A percentile compares a stretch with the other conserved stretches of the same genome.
Evolutionary conservation across 768 basidiomycete genomes (phyloP).

Genomic region (Galerina sulciceps): DNA sequence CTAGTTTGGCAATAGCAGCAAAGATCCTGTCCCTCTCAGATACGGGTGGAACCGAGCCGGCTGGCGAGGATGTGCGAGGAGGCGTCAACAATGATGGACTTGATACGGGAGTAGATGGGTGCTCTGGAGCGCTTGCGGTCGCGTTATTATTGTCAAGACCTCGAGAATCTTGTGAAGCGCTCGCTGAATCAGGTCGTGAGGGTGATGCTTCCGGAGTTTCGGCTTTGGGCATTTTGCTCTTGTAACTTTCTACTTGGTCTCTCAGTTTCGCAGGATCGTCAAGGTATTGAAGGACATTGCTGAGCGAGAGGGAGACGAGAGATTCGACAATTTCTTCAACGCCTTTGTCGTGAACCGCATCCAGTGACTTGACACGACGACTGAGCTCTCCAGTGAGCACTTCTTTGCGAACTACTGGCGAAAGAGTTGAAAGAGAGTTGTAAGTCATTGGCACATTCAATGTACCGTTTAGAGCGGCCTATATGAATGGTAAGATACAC

Average conservation of each 20-base stretch:
- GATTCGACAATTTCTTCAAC: constrained; percentile 72
- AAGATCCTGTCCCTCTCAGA: constrained; percentile 80
- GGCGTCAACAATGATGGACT: constrained; percentile 78
- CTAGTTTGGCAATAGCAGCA: constrained; percentile 67
- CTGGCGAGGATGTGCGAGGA: constrained; percentile 83
- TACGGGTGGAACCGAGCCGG: constrained; percentile 57
- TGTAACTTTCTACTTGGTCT: constrained; percentile 60
- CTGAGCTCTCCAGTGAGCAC: constrained; percentile 84
- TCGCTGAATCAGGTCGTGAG: constrained; percentile 42
- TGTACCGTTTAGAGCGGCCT: constrained; percentile 85
- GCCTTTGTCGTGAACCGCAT: constrained; percentile 55
- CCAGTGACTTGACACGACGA: constrained; percentile 67
- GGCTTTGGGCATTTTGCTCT: constrained; percentile 23
- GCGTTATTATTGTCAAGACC: constrained; percentile 69
- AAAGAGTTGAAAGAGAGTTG: constrained; percentile 79
- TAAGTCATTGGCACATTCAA: constrained; percentile 86
- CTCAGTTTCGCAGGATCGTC: constrained; percentile 69
- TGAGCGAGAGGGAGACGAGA: constrained; percentile 70
- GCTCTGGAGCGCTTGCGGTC: constrained; percentile 88
- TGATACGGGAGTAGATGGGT: constrained; percentile 85
- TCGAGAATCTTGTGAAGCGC: constrained; percentile 68
- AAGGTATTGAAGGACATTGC: constrained; percentile 77
- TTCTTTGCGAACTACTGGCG: constrained; percentile 87
- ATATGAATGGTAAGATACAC: background rate
- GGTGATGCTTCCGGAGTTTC: constrained; percentile 41